Evolutionary conservation across 1,284 basidiomycete species (phyloP).

Genomic region (Moesziomyces aphidis): DNA sequence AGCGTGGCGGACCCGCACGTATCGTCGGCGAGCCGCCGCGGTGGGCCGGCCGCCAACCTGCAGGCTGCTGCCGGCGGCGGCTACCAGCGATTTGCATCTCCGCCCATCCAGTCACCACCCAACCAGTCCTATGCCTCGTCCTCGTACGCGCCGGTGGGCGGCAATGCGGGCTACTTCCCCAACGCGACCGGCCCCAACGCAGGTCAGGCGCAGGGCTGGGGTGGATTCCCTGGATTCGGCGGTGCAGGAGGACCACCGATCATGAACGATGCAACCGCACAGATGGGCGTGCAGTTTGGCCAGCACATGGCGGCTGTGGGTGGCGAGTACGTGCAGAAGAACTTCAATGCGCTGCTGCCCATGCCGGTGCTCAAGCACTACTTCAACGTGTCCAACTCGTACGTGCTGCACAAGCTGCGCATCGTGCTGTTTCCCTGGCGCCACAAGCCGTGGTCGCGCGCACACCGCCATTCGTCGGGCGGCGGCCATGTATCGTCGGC

Average conservation of each 20-base stretch:
- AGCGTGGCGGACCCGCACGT: slow-evolving; percentile 41
- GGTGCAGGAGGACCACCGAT: slow-evolving; percentile 38
- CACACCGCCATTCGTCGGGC: slow-evolving; percentile 50
- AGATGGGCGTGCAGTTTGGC: slow-evolving; percentile 96
- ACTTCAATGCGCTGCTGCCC: slow-evolving; percentile 69
- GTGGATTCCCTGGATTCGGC: slow-evolving; percentile 22
- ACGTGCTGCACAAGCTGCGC: slow-evolving; percentile 89
- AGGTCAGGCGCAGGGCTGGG: slow-evolving; percentile 24
- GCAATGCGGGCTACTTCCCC: slow-evolving; percentile 20
- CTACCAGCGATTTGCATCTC: slow-evolving; percentile 49
- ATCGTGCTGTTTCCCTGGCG: slow-evolving; percentile 96
- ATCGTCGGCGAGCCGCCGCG: slow-evolving; percentile 30
- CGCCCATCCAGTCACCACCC: slow-evolving; percentile 38
- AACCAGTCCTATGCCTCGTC: slow-evolving; percentile 16
- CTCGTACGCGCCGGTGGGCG: slow-evolving; percentile 12
- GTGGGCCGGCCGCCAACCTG: slow-evolving; percentile 26
- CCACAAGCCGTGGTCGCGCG: slow-evolving; percentile 71
- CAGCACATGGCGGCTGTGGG: slow-evolving; percentile 91
- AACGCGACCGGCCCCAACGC: slow-evolving; percentile 4
- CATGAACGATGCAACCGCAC: slow-evolving; percentile 91
- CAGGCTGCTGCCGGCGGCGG: slow-evolving; percentile 35
- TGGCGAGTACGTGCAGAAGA: slow-evolving; percentile 94
- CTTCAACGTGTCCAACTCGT: slow-evolving; percentile 96
- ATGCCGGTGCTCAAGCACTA: slow-evolving; percentile 80
- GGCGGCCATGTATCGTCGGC: slow-evolving; percentile 26